Conservation (phyloP, 1,284 basidiomycete species). For the Butyriboletus appendiculatus region DNA sequence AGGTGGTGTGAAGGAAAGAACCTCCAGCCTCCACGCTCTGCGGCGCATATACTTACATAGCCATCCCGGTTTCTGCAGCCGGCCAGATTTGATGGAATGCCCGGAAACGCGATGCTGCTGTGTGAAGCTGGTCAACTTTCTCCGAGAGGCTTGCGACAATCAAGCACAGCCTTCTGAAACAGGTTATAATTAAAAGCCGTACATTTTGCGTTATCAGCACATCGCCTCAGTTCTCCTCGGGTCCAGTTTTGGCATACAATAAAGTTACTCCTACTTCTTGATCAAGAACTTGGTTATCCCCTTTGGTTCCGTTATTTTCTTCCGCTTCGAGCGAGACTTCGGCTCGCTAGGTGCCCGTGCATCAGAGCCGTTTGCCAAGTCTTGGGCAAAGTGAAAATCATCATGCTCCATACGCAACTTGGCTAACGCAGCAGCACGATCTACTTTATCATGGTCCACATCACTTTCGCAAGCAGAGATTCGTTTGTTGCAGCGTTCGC, state of each 20-base stretch:
- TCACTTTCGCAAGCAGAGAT: conserved; percentile 35
- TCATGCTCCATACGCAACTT: conserved; percentile 71
- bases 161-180: conserved; percentile 13
- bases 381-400: conserved; percentile 86
- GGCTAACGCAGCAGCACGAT: conserved; percentile 42
- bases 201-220: too few species aligned
- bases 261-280: conserved; percentile 30
- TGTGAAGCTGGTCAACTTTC: background rate
- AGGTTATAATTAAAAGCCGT: background rate
- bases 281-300: conserved; percentile 82
- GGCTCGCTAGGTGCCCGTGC: conserved; percentile 2
- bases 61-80: background rate
- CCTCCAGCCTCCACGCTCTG: background rate
- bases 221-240: too few species aligned
- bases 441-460: conserved; percentile 23
- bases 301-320: conserved; percentile 43
- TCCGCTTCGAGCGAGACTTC: conserved; percentile 39
- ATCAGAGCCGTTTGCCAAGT: conserved; percentile 51
- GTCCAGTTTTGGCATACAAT: background rate
- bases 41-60: conserved; percentile 4
- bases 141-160: conserved; percentile 10
- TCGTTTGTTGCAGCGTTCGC: conserved; percentile 53
- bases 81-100: conserved; percentile 6
- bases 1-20: conserved; percentile 14
- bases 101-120: background rate